Conservation (phyloP, 345 rosid species). For the Eucalyptus regnans region DNA sequence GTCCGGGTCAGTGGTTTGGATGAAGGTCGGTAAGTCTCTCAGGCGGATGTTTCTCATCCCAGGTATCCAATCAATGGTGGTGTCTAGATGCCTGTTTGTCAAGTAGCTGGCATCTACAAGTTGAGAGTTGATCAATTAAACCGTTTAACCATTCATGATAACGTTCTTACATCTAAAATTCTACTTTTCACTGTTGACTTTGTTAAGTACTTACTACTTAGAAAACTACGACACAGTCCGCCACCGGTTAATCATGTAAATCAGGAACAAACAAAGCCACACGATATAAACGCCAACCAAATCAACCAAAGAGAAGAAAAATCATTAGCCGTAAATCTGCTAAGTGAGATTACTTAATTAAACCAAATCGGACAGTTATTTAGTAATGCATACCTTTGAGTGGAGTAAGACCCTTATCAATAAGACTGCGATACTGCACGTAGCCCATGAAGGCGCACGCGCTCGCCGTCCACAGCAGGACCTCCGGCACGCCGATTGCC, state of each 20-base stretch:
- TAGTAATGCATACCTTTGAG: not conserved
- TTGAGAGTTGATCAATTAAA: not conserved
- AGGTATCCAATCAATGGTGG: slow-evolving; percentile 27
- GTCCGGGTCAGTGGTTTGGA: slow-evolving; percentile 21
- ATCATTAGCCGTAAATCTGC: not conserved
- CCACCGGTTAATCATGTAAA: not conserved
- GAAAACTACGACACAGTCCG: not conserved
- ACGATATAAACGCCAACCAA: not conserved
- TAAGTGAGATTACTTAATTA: not conserved
- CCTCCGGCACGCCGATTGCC: not conserved
- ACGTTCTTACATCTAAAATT: not conserved
- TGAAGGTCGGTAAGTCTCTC: slow-evolving; percentile 28
- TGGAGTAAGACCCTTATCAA: not conserved
- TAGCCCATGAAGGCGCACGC: not conserved
- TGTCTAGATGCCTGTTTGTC: slow-evolving; percentile 30
- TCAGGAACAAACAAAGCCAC: not conserved
- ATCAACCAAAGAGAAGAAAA: not conserved
- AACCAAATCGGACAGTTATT: not conserved
- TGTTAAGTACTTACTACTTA: not conserved
- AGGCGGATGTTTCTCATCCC: slow-evolving; percentile 24
- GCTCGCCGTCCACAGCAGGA: not conserved
- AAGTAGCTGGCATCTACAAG: slow-evolving; percentile 25
- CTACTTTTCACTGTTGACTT: too few relatives aligned
- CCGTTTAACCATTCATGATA: not conserved
- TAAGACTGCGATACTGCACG: not conserved